A percentile compares a stretch with the other conserved stretches of the same genome.
Conservation (phyloP, 129 eudicot genomes). For the Centella asiatica region DNA sequence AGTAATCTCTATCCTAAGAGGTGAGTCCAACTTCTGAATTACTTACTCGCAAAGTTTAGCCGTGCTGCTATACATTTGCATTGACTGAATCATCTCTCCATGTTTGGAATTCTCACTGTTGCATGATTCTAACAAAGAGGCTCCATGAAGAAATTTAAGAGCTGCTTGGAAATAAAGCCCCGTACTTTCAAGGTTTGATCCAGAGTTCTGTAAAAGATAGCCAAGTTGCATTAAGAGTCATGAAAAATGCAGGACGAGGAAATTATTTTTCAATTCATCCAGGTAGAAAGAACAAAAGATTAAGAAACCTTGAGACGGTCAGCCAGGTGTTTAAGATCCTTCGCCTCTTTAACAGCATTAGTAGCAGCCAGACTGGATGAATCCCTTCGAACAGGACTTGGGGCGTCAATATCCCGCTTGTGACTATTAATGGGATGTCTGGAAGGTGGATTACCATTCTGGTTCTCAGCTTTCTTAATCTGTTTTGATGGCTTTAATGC, state of each 20-base stretch:
- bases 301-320: constrained; percentile 86
- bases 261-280: too few species aligned
- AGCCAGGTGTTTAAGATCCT: constrained; percentile 83
- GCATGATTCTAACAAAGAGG: constrained; percentile 70
- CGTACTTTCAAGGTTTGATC: constrained; percentile 63
- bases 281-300: constrained; percentile 2
- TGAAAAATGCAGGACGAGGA: not conserved
- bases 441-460: constrained; percentile 32
- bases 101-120: constrained; percentile 51
- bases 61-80: constrained; percentile 69
- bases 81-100: constrained; percentile 64
- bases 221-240: constrained; percentile 2
- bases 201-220: constrained; percentile 46
- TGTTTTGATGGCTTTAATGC: constrained; percentile 29
- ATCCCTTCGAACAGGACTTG: constrained; percentile 65
- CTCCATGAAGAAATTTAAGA: constrained; percentile 86
- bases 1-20: not conserved
- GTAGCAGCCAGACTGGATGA: constrained; percentile 77
- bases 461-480: constrained; percentile 44
- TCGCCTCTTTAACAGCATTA: constrained; percentile 80
- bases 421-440: constrained; percentile 32
- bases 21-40: not conserved
- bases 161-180: constrained; percentile 79
- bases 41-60: constrained; percentile 95
- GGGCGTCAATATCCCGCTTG: constrained; percentile 50